Percentiles rank a stretch among this genome's conserved stretches.
Evolutionary conservation across 1,284 basidiomycete genomes (phyloP).

Genomic region (Papiliotrema flavescens): DNA sequence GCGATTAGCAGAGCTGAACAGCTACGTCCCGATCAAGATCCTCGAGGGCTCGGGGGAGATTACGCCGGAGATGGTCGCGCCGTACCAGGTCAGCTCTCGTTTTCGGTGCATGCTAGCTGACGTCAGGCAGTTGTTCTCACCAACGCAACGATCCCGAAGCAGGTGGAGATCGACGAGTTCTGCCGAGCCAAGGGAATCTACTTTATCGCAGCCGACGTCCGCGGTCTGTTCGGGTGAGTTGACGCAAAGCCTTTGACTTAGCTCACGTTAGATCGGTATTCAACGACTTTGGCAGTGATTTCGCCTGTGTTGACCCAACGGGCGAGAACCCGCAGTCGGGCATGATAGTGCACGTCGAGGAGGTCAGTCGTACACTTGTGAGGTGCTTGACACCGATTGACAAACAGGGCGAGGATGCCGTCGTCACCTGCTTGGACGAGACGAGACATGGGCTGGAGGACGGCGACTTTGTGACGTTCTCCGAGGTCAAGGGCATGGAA

Average conservation of each 20-base stretch:
- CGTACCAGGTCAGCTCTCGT: conserved; percentile 69
- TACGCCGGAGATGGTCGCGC: conserved; percentile 70
- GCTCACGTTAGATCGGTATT: conserved; percentile 67
- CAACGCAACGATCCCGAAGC: conserved; percentile 70
- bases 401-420: conserved; percentile 70
- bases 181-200: conserved; percentile 82
- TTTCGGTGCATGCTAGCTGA: neutral
- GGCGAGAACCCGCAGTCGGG: conserved; percentile 91
- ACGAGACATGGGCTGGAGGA: conserved; percentile 96
- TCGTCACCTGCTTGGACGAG: conserved; percentile 96
- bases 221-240: conserved; percentile 86
- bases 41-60: conserved; percentile 70
- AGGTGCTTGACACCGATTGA: conserved; percentile 6
- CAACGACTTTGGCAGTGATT: conserved; percentile 94
- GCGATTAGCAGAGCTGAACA: conserved; percentile 91
- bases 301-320: conserved; percentile 90
- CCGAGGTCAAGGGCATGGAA: conserved; percentile 95
- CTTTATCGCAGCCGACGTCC: conserved; percentile 89
- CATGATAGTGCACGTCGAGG: conserved; percentile 89
- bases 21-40: conserved; percentile 90
- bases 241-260: neutral
- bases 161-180: conserved; percentile 93
- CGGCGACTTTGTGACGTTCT: conserved; percentile 95
- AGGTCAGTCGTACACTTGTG: conserved; percentile 53
- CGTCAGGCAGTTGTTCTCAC: conserved; percentile 74